Evolutionary conservation across 305 asterid genomes (phyloP).

Genomic region (Nicotiana rustica): DNA sequence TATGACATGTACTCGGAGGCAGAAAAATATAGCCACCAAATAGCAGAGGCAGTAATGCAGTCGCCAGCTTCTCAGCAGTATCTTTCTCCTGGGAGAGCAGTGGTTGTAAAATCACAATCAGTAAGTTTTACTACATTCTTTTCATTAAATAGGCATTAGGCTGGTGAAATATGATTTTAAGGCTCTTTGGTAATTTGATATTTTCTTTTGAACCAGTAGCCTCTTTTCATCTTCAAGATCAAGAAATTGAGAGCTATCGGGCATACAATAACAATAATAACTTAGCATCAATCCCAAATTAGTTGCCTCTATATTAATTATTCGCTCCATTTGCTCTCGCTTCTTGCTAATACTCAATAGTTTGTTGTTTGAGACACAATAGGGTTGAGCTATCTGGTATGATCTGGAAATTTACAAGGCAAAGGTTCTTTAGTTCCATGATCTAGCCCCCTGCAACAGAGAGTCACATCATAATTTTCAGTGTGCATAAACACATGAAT

Average conservation of each 20-base stretch:
- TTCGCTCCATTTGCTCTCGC: background rate
- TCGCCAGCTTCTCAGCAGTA: constrained; percentile 67
- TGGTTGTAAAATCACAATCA: constrained; percentile 76
- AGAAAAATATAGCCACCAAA: constrained; percentile 56
- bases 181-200: background rate
- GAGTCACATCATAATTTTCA: background rate
- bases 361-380: constrained; percentile 16
- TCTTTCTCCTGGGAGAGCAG: constrained; percentile 88
- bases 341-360: background rate
- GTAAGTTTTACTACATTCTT: constrained; percentile 55
- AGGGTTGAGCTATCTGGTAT: constrained; percentile 24
- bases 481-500: constrained; percentile 9
- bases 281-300: constrained; percentile 10
- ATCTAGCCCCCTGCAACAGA: constrained; percentile 5
- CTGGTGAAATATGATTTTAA: background rate
- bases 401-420: constrained; percentile 31
- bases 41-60: constrained; percentile 82
- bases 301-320: constrained; percentile 5
- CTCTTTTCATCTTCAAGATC: constrained; percentile 26
- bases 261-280: background rate
- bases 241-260: constrained; percentile 17
- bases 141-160: constrained; percentile 21
- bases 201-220: background rate
- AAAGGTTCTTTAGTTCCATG: constrained; percentile 24
- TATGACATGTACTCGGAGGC: constrained; percentile 77